Base-by-base conservation (phyloP, 352 stramenopile species). In the Phytophthora podocarpi region DNA sequence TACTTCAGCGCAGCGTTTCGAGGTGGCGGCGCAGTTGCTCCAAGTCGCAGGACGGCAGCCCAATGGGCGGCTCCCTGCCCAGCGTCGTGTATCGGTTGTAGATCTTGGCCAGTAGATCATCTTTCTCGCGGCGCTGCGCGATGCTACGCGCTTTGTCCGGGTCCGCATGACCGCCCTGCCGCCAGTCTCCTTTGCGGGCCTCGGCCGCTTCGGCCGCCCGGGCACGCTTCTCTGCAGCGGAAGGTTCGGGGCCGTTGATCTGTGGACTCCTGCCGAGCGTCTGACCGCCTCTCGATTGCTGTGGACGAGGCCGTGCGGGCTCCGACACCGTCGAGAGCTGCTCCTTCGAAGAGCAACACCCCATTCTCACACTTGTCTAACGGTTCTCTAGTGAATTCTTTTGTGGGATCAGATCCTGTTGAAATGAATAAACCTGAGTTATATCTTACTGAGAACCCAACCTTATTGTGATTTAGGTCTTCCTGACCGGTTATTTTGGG, bases 51-150 rank as follows among this genome's bases (percentile, higher is more conserved):
- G 84, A 90, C 20, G 78, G 78, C 47, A 96, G 74, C 0, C 87
- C 87, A 47, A 96, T 94, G 12, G 87, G 86, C 48, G 85, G 75
- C 31, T 96, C 87, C 37, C 85, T 79, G 5, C 85, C 84, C 49
- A 93, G 66, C 40, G 58, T 75, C n/a, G 74, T 76, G 72, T 96
- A 96, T 27, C 76, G 60, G 56, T 89, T 91, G 59, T 85, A 84
- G 49, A 96, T 86, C 52, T 72, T 87, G n/a, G 82, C 86, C 4
- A 96, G 63, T 12, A 96, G 69, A 16, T 95, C 87, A 43, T 95
- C 87, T 59, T 95, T 95, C 37, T 91, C 78, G 26, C 86, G 86
- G 10, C 87, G 84, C 26, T 89, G 54, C 2, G 71, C 71, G 40
- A 95, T 70, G 13, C 62, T 76, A 36, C 78, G 80, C 47, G 82